phyloP scores from a whole-genome alignment of 179 eudicot species.

The Silene coronaria region DNA sequence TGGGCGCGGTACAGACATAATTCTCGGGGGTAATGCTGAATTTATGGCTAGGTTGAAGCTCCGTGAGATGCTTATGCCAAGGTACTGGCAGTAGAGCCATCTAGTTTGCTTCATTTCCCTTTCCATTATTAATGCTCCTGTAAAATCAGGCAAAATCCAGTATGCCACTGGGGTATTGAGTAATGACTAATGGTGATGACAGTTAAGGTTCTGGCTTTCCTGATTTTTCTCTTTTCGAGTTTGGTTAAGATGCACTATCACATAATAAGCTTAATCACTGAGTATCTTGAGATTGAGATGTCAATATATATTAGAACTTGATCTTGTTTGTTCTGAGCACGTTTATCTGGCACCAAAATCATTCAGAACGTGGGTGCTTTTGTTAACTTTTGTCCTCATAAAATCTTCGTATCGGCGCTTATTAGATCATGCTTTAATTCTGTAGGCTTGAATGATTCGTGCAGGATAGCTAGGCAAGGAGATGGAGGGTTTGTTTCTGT shows the following conservation, averaged over 20 bases:
- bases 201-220: background rate
- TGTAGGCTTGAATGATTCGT: conserved; percentile 23
- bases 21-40: conserved; percentile 99
- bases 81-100: conserved; percentile 39
- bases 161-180: background rate
- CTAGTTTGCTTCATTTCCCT: background rate
- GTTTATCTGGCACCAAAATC: background rate
- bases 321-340: conserved; percentile 7
- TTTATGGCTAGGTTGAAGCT: conserved; percentile 97
- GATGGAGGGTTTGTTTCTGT: conserved; percentile 80
- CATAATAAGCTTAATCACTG: background rate
- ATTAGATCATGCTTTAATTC: conserved; percentile 14
- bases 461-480: conserved; percentile 82
- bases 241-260: conserved; percentile 3
- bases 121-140: background rate
- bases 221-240: background rate
- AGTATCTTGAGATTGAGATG: background rate
- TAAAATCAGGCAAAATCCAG: background rate
- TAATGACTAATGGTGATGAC: background rate
- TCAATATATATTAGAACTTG: background rate
- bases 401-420: background rate
- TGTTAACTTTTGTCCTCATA: background rate
- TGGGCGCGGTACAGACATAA: conserved; percentile 99
- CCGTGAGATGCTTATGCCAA: conserved; percentile 97
- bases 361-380: background rate